Base-by-base conservation (phyloP, 2,329 filamentous ascomycete species). In the Pleurostoma richardsiae region DNA sequence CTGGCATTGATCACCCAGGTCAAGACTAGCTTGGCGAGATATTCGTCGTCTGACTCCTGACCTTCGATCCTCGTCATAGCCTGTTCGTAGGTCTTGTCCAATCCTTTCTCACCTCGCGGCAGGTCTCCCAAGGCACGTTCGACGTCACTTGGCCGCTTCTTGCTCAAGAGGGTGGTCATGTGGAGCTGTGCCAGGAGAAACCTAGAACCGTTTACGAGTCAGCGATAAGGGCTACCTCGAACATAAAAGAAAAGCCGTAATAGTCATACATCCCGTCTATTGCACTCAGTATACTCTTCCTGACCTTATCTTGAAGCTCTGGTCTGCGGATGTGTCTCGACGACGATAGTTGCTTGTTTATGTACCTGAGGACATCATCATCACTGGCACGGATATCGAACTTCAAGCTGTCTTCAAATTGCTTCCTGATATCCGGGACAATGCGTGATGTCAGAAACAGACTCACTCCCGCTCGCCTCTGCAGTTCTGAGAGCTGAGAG, bases 361-460 rank as follows among this genome's bases (percentile, higher is more conserved):
- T 6, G 28, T 49, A 55, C 29, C 29, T 2, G 10, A 30, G 6
- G 7, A 55, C 30, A 29, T 57, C 52, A 5, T 49, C 40, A 0
- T 41, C 8, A 19, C 10, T 39, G 2, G 53, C 54, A 5, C 36
- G 28, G 29, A 55, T 49, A 11, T 56, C 54, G 6, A 53, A n/a
- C n/a, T 8, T 8, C 33, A 36, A 36, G 2, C 5, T n/a, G 30
- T 27, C 6, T 2, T 29, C 57, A 43, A 45, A 59, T 40, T 61
- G 58, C 4, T 54, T 52, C 4, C 43, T 42, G 4, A 70, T 54
- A 1, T 63, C 62, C 4, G 63, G 59, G 5, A 65, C 48, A 10
- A 66, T 59, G 26, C 62, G 54, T 10, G 66, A 68, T 2, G 68
- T 61, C 3, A 66, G 58, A 47, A 67, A 67, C 53, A 51, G 4